Evolutionary conservation across 2,329 filamentous ascomycete species (phyloP), one percentile per base, ranked within the genome.

Genomic region (Penicillium sp.): DNA sequence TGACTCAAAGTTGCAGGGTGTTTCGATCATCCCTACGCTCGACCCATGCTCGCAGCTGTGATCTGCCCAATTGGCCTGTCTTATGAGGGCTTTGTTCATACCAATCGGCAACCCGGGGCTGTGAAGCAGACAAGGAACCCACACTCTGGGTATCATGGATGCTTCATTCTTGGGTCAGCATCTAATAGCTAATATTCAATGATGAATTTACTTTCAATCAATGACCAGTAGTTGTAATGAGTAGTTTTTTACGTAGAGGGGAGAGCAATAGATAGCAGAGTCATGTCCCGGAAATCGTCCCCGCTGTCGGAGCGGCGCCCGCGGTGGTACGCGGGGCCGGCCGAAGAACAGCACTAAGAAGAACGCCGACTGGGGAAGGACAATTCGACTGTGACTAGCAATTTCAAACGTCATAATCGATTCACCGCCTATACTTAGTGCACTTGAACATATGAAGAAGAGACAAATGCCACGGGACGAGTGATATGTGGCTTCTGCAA

Each of bases 31-130:
- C n/a, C 40, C 47, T 17, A 40, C 15, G 15, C 17, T 49, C 8
- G 57, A 53, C 33, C 58, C 61, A 5, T 57, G 54, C 38, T 33
- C 45, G 4, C n/a, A 17, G 28, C 10, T 49, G 13, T 62, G 55
- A 55, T 54, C n/a, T 49, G 5, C 8, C 24, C 8, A 30, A 28
- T 30, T 30, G 3, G 10, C 30, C 7, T 22, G 45, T 8, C 26
- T 10, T 40, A 54, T 54, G 51, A 54, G 51, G 51, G 51, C 24
- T 54, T 40, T 54, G 22, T 24, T 4, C 24, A 28, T 54, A 28
- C 51, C 51, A 54, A 54, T 54, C 35, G 51, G 19, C 51, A 40
- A 26, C 15, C 33, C 15, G 19, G 30, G 8, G 19, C 1, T 12
- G 49, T 51, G 49, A 28, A 51, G 49, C 28, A 33, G 26, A 51